Percentiles rank a stretch among this genome's conserved stretches.
These are phyloP conservation scores for Kuraishia ogatae DNA, from an alignment of 805 yeast genomes.

Conservation along the genomic window DNA sequence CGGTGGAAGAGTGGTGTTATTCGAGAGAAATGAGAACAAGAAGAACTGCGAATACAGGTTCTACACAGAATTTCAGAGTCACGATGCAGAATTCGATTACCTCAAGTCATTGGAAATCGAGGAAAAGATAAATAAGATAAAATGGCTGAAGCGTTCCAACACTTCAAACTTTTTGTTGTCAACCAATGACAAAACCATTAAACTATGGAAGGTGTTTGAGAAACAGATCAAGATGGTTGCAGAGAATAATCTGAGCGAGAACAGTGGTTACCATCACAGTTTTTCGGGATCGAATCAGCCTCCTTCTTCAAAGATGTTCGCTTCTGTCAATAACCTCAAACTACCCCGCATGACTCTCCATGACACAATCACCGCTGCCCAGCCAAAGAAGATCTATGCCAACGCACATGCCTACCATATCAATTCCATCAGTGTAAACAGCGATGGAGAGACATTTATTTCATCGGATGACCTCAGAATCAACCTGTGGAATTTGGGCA, in stretches of 20 bases:
- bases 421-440: slow-evolving; percentile 88
- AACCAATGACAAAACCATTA: slow-evolving; percentile 97
- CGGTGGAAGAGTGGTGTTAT: slow-evolving; percentile 95
- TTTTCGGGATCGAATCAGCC: slow-evolving; percentile 1
- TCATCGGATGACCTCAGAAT: slow-evolving; percentile 91
- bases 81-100: slow-evolving; percentile 98
- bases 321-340: slow-evolving; percentile 41
- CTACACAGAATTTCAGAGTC: slow-evolving; percentile 94
- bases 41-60: slow-evolving; percentile 89
- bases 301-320: slow-evolving; percentile 7
- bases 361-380: slow-evolving; percentile 91
- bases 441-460: slow-evolving; percentile 93
- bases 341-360: slow-evolving; percentile 88
- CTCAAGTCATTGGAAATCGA: slow-evolving; percentile 93
- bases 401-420: slow-evolving; percentile 99
- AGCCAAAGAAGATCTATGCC: slow-evolving; percentile 83
- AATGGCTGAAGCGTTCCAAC: slow-evolving; percentile 87
- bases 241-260: slow-evolving; percentile 73
- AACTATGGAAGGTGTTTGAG: slow-evolving; percentile 93
- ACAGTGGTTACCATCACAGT: slow-evolving; percentile 9
- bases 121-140: slow-evolving; percentile 95
- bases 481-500: slow-evolving; percentile 90
- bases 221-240: slow-evolving; percentile 86
- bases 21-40: slow-evolving; percentile 75
- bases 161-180: slow-evolving; percentile 84